phyloP scores from a whole-genome alignment of 2,329 filamentous ascomycete species.

The Coniochaeta hoffmannii region DNA sequence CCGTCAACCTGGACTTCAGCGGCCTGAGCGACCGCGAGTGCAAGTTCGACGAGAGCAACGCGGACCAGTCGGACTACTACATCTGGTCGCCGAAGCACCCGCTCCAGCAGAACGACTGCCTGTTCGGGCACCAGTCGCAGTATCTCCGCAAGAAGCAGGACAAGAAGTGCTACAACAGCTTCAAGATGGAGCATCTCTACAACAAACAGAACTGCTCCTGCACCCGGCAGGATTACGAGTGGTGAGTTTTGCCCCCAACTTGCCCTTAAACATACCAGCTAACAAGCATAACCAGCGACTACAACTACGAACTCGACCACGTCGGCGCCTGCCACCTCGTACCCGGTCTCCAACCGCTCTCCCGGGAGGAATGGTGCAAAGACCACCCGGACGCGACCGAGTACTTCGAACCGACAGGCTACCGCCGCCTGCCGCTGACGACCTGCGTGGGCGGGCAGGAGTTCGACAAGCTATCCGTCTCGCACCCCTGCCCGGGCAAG shows the following conservation, averaged over 20 bases:
- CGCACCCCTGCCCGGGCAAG: slow-evolving; percentile 65
- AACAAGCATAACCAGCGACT: slow-evolving; percentile 55
- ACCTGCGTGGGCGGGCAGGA: slow-evolving; percentile 75
- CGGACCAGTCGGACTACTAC: slow-evolving; percentile 62
- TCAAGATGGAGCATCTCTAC: slow-evolving; percentile 63
- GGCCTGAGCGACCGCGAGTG: slow-evolving; percentile 70
- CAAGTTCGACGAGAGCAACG: slow-evolving; percentile 53
- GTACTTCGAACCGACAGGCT: slow-evolving; percentile 81
- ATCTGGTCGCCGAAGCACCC: slow-evolving; percentile 87
- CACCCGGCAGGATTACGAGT: slow-evolving; percentile 83
- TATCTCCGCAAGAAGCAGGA: slow-evolving; percentile 88
- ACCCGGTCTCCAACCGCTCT: slow-evolving; percentile 56
- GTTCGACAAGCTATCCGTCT: slow-evolving; percentile 57
- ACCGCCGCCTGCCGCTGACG: slow-evolving; percentile 81
- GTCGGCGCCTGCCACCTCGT: slow-evolving; percentile 76
- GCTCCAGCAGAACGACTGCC: slow-evolving; percentile 66
- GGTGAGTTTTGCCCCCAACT: slow-evolving; percentile 45
- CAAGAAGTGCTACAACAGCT: slow-evolving; percentile 73
- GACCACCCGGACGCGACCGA: slow-evolving; percentile 62
- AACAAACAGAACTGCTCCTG: slow-evolving; percentile 75
- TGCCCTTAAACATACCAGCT: slow-evolving; percentile 14
- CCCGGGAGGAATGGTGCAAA: slow-evolving; percentile 42
- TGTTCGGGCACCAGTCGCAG: slow-evolving; percentile 85
- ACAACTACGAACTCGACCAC: slow-evolving; percentile 77
- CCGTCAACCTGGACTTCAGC: slow-evolving; percentile 84